Conservation (phyloP, 805 yeast genomes). For the Candida ponderosae region DNA sequence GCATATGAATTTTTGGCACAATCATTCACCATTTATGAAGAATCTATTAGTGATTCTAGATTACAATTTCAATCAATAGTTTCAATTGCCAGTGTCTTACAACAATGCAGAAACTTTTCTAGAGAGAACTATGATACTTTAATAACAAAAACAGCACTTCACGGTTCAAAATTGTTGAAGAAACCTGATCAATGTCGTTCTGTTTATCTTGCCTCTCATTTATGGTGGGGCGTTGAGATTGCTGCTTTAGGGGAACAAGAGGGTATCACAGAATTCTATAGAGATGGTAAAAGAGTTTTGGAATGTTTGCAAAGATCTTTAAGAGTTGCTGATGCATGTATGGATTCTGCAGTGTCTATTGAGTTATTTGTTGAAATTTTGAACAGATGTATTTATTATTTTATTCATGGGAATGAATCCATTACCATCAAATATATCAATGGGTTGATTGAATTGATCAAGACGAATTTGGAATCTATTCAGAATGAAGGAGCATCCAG, state of each 20-base stretch:
- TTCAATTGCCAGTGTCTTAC: slow-evolving; percentile 42
- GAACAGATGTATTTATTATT: slow-evolving; percentile 78
- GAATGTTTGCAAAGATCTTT: slow-evolving; percentile 87
- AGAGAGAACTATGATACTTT: slow-evolving; percentile 72
- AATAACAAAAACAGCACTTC: slow-evolving; percentile 78
- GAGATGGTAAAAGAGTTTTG: slow-evolving; percentile 66
- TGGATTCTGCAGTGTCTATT: slow-evolving; percentile 67
- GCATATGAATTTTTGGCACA: slow-evolving; percentile 86
- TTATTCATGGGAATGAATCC: slow-evolving; percentile 66
- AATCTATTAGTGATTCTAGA: slow-evolving; percentile 42
- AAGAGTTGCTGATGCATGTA: slow-evolving; percentile 88
- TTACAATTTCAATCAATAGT: slow-evolving; percentile 47
- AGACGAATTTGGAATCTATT: slow-evolving; percentile 40
- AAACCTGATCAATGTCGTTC: slow-evolving; percentile 95
- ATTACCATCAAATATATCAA: slow-evolving; percentile 72
- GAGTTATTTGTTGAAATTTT: slow-evolving; percentile 87
- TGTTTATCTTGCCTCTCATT: slow-evolving; percentile 78
- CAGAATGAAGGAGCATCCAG: slow-evolving; percentile 9
- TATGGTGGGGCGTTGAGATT: slow-evolving; percentile 87
- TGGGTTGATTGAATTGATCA: slow-evolving; percentile 78
- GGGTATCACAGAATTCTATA: slow-evolving; percentile 31
- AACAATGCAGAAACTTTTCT: slow-evolving; percentile 41
- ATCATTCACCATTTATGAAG: slow-evolving; percentile 80
- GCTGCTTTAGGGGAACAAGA: slow-evolving; percentile 37
- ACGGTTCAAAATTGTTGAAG: slow-evolving; percentile 80